phyloP scores from a whole-genome alignment of 106 monocot genomes.

The Platanthera zijinensis region DNA sequence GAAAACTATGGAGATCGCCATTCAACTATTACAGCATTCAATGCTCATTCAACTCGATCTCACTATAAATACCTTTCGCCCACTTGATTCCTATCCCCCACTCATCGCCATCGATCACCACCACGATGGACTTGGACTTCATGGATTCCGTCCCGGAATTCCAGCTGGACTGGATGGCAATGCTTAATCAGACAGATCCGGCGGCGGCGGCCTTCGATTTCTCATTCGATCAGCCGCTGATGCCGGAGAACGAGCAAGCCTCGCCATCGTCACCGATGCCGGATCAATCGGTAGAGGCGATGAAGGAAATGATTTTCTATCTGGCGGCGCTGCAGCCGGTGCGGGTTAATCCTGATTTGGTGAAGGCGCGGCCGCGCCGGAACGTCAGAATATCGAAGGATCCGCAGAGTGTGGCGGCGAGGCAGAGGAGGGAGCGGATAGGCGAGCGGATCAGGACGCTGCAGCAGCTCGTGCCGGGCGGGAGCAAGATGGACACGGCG shows the following conservation, averaged over 20 bases:
- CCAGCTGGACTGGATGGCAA: constrained; percentile 2
- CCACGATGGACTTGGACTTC: constrained; percentile 1
- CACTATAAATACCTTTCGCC: background rate
- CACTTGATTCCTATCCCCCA: background rate
- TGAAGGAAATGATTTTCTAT: constrained; percentile 13
- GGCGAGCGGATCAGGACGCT: constrained; percentile 35
- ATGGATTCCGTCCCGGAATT: background rate
- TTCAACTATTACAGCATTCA: too few species aligned
- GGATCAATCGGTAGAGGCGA: background rate
- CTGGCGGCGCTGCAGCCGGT: constrained; percentile 13
- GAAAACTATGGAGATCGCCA: too few species aligned
- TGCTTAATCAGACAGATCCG: background rate
- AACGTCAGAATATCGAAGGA: constrained; percentile 15
- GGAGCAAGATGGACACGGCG: constrained; percentile 18
- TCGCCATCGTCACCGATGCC: background rate
- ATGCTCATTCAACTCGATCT: background rate
- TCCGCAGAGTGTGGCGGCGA: constrained; percentile 43
- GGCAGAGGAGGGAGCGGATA: constrained; percentile 36
- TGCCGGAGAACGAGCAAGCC: background rate
- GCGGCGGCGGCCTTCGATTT: background rate
- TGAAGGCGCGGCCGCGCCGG: constrained; percentile 3
- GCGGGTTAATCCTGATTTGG: constrained; percentile 2
- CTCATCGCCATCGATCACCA: background rate
- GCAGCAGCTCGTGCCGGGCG: constrained; percentile 36
- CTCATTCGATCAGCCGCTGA: background rate